A percentile compares a stretch with the other conserved stretches of the same genome.
Evolutionary conservation across 768 basidiomycete genomes (phyloP).

Genomic region (Lactarius deliciosus): DNA sequence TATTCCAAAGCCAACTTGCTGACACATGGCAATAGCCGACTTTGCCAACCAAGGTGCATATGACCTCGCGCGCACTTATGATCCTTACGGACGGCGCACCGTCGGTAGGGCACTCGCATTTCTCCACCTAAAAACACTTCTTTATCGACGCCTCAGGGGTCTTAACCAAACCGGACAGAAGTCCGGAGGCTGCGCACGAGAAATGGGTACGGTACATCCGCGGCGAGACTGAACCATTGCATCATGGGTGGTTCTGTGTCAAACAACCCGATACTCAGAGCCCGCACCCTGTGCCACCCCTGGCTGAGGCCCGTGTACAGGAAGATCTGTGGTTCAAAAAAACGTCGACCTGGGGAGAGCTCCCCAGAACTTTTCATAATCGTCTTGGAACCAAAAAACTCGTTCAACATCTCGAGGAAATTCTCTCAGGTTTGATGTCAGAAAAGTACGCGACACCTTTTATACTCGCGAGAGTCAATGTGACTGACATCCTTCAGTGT

Average conservation of each 20-base stretch:
- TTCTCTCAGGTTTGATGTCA: constrained; percentile 15
- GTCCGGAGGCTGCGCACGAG: constrained; percentile 26
- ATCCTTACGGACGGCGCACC: constrained; percentile 32
- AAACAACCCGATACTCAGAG: constrained; percentile 22
- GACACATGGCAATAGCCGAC: constrained; percentile 31
- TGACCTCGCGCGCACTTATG: constrained; percentile 31
- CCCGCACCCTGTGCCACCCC: background rate
- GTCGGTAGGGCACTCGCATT: constrained; percentile 26
- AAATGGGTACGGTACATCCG: constrained; percentile 30
- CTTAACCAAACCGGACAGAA: constrained; percentile 37
- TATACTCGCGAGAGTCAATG: background rate
- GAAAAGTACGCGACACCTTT: background rate
- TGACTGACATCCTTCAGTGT: constrained; percentile 41
- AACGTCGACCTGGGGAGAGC: background rate
- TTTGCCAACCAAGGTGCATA: constrained; percentile 37
- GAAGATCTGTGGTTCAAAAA: constrained; percentile 14
- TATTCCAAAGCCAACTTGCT: background rate
- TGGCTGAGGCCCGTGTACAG: background rate
- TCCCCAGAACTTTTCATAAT: background rate
- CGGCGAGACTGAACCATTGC: constrained; percentile 6
- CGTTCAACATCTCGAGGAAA: constrained; percentile 10
- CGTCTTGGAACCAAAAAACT: constrained; percentile 13
- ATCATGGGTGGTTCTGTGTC: constrained; percentile 23
- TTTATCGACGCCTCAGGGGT: constrained; percentile 31
- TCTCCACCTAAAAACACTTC: constrained; percentile 3